Evolutionary conservation across 345 rosid genomes (phyloP).

Genomic region (Acer yangbiense): DNA sequence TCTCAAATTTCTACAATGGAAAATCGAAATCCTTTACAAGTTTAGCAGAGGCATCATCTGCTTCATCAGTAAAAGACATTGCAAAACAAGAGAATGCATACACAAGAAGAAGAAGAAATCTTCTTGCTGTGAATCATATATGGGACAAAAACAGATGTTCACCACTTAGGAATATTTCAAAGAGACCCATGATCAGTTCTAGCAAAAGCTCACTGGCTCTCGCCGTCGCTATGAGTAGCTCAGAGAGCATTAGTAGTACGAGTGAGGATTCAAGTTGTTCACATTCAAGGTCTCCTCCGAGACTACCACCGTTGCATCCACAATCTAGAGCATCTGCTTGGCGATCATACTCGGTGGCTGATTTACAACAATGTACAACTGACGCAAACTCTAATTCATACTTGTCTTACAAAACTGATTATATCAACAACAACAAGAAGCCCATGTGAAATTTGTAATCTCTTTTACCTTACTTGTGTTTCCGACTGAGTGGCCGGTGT

Average conservation of each 20-base stretch:
- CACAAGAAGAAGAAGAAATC: slow-evolving; percentile 55
- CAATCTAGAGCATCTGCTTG: slow-evolving; percentile 36
- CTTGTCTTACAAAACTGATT: slow-evolving; percentile 16
- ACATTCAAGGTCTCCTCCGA: slow-evolving; percentile 46
- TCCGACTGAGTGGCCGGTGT: neutral
- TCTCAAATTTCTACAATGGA: slow-evolving; percentile 78
- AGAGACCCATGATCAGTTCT: slow-evolving; percentile 50
- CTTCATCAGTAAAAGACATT: slow-evolving; percentile 57
- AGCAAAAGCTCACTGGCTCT: slow-evolving; percentile 73
- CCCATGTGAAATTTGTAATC: slow-evolving; percentile 8
- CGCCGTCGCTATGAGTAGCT: slow-evolving; percentile 64
- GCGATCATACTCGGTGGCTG: slow-evolving; percentile 64
- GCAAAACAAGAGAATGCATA: slow-evolving; percentile 76
- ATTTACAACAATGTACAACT: slow-evolving; percentile 50
- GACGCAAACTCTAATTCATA: slow-evolving; percentile 1
- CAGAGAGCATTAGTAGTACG: slow-evolving; percentile 56
- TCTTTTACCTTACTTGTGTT: neutral
- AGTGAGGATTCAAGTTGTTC: slow-evolving; percentile 57
- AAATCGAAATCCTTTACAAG: slow-evolving; percentile 83
- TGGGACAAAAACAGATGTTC: slow-evolving; percentile 62
- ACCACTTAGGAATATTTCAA: slow-evolving; percentile 37
- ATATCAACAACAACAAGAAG: neutral
- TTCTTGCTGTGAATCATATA: slow-evolving; percentile 54
- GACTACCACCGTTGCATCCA: slow-evolving; percentile 68
- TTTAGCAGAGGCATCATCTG: slow-evolving; percentile 48